Evolutionary conservation across 345 rosid genomes (phyloP), one percentile per base, ranked within the genome.

Genomic region (Mallotus nudiflorus): DNA sequence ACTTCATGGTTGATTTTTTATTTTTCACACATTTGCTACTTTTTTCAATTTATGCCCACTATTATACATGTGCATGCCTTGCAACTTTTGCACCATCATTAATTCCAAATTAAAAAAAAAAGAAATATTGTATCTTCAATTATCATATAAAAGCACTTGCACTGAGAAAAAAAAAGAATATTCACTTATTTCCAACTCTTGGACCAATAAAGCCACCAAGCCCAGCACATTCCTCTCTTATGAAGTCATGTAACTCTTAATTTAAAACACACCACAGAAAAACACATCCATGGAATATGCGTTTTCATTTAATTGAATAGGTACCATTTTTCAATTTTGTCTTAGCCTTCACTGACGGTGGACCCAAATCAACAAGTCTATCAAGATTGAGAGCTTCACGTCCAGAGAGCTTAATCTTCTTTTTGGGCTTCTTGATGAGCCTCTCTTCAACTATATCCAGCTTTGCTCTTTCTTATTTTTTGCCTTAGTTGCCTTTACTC

Each of bases 401-500:
- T 85, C 86, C 80, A 27, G 91, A 57, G 40, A 82, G 19, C 20
- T 75, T 70, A 20, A 84, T 77, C 84, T 86, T 88, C 78, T 88
- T n/a, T n/a, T n/a, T 94, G 56, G 96, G 88, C 75, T 89, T 89
- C 79, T 86, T 83, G 55, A 86, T 79, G 61, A 94, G 87, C 70
- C 77, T 75, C 66, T 85, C 89, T 64, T 94, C 96, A 0, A 31
- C 74, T 87, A 33, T 84, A 80, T 37, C 87, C 92, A 4, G 83
- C 60, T 69, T 82, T 84, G 72, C 85, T 76, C 79, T 87, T 97
- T 16, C 98, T 83, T 75, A 83, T 78, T 72, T 84, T 84, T 80
- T 86, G 87, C 70, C 97, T 82, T n/a, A 88, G 86, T 83, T 84
- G 86, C 80, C 98, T 82, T 69, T 96, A 83, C 84, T 91, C 98